Evolutionary conservation across 2,329 filamentous ascomycete genomes (phyloP).

Genomic region (Cercospora sp.): DNA sequence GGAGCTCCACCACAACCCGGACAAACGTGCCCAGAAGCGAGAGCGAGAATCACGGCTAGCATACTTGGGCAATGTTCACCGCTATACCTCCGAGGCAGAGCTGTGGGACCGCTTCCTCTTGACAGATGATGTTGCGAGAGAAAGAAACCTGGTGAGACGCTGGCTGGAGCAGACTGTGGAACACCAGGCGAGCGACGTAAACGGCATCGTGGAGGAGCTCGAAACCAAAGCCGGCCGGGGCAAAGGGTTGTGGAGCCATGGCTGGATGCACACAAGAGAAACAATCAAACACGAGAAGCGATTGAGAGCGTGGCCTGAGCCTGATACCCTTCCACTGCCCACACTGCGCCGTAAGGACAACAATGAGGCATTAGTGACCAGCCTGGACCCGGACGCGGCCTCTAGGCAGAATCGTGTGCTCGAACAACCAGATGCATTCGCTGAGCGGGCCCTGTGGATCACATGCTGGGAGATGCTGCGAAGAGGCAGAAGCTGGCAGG

Average conservation of each 20-base stretch:
- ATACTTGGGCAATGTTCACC: constrained; percentile 38
- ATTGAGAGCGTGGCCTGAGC: constrained; percentile 56
- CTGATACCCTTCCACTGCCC: constrained; percentile 56
- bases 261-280: constrained; percentile 89
- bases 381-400: constrained; percentile 89
- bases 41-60: constrained; percentile 40
- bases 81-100: constrained; percentile 62
- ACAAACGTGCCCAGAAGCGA: constrained; percentile 36
- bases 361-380: constrained; percentile 71
- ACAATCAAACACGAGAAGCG: constrained; percentile 89
- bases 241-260: constrained; percentile 75
- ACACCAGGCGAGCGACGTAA: constrained; percentile 66
- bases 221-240: constrained; percentile 68
- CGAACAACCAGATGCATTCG: constrained; percentile 80
- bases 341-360: constrained; percentile 48
- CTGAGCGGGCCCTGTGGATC: constrained; percentile 88
- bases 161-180: constrained; percentile 83
- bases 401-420: constrained; percentile 74
- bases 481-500: constrained; percentile 71
- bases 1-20: constrained; percentile 60
- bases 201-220: constrained; percentile 73
- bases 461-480: constrained; percentile 92
- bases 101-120: constrained; percentile 74
- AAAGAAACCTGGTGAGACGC: constrained; percentile 76
- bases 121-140: constrained; percentile 70